phyloP scores from a whole-genome alignment of 1,139 yeast species.

The Suhomyces panamericanus region DNA sequence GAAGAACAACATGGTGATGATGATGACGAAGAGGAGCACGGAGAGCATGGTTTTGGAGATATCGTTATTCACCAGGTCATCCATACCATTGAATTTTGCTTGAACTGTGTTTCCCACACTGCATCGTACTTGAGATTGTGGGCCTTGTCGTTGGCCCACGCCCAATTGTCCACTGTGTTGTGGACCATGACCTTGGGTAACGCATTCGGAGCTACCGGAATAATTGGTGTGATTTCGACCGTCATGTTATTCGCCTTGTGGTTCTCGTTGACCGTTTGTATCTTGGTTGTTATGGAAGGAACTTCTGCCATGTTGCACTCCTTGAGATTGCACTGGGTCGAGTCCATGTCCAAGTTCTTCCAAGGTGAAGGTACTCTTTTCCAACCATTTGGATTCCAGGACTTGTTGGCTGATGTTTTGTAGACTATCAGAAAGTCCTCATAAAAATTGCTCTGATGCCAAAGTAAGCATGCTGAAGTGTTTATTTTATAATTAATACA shows the following conservation, averaged over 20 bases:
- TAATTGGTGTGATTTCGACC: conserved; percentile 49
- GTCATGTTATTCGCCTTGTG: conserved; percentile 75
- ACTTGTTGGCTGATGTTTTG: conserved; percentile 34
- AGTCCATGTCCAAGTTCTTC: conserved; percentile 80
- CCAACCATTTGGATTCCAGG: conserved; percentile 63
- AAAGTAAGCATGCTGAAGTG: background rate
- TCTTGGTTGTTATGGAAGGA: conserved; percentile 81
- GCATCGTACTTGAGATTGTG: conserved; percentile 77
- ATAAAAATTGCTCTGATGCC: background rate
- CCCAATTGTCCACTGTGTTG: conserved; percentile 70
- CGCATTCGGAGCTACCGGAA: conserved; percentile 52
- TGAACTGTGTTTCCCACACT: conserved; percentile 77
- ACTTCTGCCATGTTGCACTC: conserved; percentile 87
- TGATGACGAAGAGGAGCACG: conserved; percentile 54
- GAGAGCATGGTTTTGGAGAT: conserved; percentile 66
- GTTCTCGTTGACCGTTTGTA: conserved; percentile 71
- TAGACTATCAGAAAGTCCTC: conserved; percentile 10
- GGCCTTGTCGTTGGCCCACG: conserved; percentile 80
- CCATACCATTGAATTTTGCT: conserved; percentile 76
- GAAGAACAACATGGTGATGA: conserved; percentile 43
- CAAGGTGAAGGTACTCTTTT: conserved; percentile 79
- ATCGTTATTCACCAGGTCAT: conserved; percentile 78
- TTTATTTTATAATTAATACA: too few species aligned
- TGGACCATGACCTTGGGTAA: conserved; percentile 78
- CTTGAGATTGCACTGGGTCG: conserved; percentile 84